Conservation (phyloP, 257 asterid species). For the Solanum virginianum region DNA sequence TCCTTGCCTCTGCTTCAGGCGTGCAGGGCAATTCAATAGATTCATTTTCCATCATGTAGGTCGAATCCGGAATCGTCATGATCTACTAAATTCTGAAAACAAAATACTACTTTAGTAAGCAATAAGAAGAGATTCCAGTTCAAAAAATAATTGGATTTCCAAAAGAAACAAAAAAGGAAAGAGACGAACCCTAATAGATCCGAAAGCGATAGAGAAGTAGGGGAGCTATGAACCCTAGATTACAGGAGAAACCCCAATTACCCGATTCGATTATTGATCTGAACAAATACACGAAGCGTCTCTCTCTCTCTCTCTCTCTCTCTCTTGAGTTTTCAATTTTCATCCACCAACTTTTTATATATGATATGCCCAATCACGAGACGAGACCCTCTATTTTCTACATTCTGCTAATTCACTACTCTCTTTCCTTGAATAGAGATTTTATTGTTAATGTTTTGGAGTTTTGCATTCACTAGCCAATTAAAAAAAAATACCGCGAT, state of each 20-base stretch:
- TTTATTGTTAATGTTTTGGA: not conserved
- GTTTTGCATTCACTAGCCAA: not conserved
- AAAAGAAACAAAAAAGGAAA: not conserved
- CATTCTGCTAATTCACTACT: not conserved
- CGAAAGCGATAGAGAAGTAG: not conserved
- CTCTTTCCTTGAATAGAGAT: not conserved
- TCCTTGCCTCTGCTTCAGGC: constrained; percentile 75
- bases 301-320: not conserved
- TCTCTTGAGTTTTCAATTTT: not conserved
- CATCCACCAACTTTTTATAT: not conserved
- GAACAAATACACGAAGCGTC: not conserved
- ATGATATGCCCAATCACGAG: not conserved
- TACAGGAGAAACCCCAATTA: constrained; percentile 7
- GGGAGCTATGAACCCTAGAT: constrained; percentile 24
- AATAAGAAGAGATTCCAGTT: not conserved
- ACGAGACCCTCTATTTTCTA: not conserved
- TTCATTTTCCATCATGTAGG: constrained; percentile 67
- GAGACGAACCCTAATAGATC: not conserved
- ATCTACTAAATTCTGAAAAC: constrained; percentile 10
- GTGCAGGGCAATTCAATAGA: constrained; percentile 69
- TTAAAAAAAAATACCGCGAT: too few relatives aligned
- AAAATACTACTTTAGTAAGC: not conserved
- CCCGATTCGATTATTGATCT: not conserved
- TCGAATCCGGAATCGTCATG: constrained; percentile 91
- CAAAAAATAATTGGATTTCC: constrained; percentile 9